Conservation (phyloP, 164 flowering plant species). For the Stephania japonica region DNA sequence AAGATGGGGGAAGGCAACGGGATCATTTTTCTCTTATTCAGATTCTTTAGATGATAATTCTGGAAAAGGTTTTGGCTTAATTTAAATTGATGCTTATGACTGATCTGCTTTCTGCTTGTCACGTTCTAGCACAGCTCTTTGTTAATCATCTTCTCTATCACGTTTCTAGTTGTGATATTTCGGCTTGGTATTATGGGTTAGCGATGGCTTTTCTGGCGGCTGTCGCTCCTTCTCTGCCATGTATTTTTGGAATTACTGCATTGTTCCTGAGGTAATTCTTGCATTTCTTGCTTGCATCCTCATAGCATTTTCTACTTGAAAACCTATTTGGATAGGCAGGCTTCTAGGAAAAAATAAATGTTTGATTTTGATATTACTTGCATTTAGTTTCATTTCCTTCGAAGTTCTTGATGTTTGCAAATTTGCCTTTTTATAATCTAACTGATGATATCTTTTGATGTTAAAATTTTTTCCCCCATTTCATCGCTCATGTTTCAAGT, state of each 20-base stretch:
- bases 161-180: slow-evolving; percentile 50
- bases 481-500: too few relatives aligned
- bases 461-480: too few relatives aligned
- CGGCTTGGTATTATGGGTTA: slow-evolving; percentile 58
- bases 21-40: slow-evolving; percentile 32
- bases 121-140: not conserved
- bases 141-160: slow-evolving; percentile 10
- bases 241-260: slow-evolving; percentile 75
- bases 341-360: too few relatives aligned
- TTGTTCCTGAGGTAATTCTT: slow-evolving; percentile 63
- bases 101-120: not conserved
- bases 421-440: too few relatives aligned
- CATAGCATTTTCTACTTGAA: too few relatives aligned
- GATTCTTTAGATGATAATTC: slow-evolving; percentile 55
- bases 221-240: slow-evolving; percentile 66
- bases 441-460: too few relatives aligned
- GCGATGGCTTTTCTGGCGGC: slow-evolving; percentile 83
- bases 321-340: too few relatives aligned
- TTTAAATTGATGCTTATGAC: not conserved
- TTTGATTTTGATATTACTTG: too few relatives aligned
- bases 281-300: not conserved
- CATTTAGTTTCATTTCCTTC: too few relatives aligned
- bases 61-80: slow-evolving; percentile 56
- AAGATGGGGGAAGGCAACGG: slow-evolving; percentile 61
- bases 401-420: too few relatives aligned